Conservation (phyloP, 768 basidiomycete species). For the Suillus variegatus region DNA sequence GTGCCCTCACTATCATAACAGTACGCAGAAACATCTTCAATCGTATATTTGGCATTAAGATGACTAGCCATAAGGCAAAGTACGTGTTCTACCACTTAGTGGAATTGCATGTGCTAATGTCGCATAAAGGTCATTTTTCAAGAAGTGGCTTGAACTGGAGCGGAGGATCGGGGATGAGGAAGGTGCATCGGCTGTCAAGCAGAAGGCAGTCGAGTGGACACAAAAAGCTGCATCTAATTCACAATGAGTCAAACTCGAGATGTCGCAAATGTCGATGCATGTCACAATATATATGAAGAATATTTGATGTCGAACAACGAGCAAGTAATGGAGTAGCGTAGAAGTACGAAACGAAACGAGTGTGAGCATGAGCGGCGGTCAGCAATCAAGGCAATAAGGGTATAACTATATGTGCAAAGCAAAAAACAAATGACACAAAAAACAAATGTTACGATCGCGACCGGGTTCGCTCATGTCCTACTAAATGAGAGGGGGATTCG, state of each 20-base stretch:
- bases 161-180: constrained; percentile 84
- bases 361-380: constrained; percentile 40
- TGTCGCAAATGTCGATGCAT: constrained; percentile 28
- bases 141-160: constrained; percentile 95
- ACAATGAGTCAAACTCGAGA: constrained; percentile 26
- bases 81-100: constrained; percentile 40
- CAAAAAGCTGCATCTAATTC: constrained; percentile 46
- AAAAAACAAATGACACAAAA: constrained; percentile 18
- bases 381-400: constrained; percentile 39
- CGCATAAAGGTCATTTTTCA: constrained; percentile 80
- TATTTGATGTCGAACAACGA: constrained; percentile 34
- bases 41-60: constrained; percentile 78
- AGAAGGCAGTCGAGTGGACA: constrained; percentile 91
- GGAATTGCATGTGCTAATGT: constrained; percentile 14
- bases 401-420: constrained; percentile 37
- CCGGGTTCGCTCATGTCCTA: constrained; percentile 57
- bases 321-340: constrained; percentile 34
- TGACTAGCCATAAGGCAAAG: constrained; percentile 97
- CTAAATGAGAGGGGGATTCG: constrained; percentile 51
- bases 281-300: constrained; percentile 37
- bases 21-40: constrained; percentile 78
- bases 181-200: constrained; percentile 78
- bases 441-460: constrained; percentile 48
- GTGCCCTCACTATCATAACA: constrained; percentile 5
- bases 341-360: constrained; percentile 56